Conservation (phyloP, 208 protist species). For the Spongospora subterranea region DNA sequence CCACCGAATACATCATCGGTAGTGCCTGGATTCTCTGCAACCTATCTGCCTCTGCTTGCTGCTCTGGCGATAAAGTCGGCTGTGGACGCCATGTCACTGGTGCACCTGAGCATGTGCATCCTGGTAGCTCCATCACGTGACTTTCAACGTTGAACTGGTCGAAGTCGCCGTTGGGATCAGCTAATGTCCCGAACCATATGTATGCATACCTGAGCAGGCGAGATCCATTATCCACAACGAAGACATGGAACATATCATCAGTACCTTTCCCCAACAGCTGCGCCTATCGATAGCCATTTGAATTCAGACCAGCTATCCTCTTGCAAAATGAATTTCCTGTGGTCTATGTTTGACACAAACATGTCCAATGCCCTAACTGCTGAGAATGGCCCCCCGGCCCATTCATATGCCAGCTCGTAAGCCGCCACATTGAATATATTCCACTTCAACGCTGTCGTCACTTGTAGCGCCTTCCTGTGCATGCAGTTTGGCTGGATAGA, state of each 20-base stretch:
- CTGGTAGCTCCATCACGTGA: conserved; percentile 37
- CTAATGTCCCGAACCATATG: conserved; percentile 42
- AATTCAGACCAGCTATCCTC: conserved; percentile 39
- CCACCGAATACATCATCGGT: neutral
- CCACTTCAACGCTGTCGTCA: conserved; percentile 54
- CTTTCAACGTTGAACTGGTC: conserved; percentile 52
- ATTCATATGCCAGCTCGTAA: conserved; percentile 54
- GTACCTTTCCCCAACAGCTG: conserved; percentile 9
- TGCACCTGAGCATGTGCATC: neutral
- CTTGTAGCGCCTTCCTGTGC: conserved; percentile 53
- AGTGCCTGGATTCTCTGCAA: neutral
- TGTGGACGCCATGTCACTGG: neutral
- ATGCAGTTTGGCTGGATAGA: neutral
- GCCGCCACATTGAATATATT: conserved; percentile 37
- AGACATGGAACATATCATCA: neutral
- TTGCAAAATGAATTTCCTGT: conserved; percentile 45
- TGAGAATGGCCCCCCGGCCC: conserved; percentile 34
- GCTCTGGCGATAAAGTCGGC: conserved; percentile 35
- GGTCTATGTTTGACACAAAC: conserved; percentile 1
- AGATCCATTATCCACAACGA: no score
- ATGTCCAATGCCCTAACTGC: conserved; percentile 38
- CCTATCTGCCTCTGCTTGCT: neutral
- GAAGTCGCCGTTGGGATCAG: conserved; percentile 49
- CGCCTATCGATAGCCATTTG: conserved; percentile 40
- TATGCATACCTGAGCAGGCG: conserved; percentile 10